A percentile compares a stretch with the other conserved stretches of the same genome.
These are phyloP conservation scores for Candida ortonii DNA, from an alignment of 805 yeast species.

Conservation along the genomic window DNA sequence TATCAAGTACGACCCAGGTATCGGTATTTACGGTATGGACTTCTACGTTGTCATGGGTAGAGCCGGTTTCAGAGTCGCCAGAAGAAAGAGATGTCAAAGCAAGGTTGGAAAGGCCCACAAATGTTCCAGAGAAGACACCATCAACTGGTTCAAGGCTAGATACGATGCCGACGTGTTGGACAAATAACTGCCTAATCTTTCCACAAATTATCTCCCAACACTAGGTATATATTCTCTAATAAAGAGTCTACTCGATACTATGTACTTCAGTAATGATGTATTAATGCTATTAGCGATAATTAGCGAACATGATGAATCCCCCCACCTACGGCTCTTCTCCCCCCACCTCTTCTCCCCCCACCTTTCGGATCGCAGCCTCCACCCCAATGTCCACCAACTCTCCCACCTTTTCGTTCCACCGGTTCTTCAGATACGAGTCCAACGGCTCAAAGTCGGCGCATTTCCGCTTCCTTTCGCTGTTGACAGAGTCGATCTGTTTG, in stretches of 20 bases:
- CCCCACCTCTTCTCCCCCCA: constrained; percentile 7
- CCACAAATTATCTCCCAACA: too few species aligned
- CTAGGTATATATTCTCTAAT: too few species aligned
- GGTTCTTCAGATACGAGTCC: constrained; percentile 41
- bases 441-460: constrained; percentile 45
- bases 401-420: constrained; percentile 51
- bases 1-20: constrained; percentile 99
- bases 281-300: too few species aligned
- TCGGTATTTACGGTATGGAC: constrained; percentile 99
- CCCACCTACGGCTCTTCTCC: too few species aligned
- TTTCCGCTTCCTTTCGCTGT: constrained; percentile 38
- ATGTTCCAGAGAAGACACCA: constrained; percentile 89
- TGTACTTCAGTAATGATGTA: too few species aligned
- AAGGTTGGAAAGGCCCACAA: constrained; percentile 90
- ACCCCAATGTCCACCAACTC: constrained; percentile 38
- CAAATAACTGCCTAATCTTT: too few species aligned
- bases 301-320: too few species aligned
- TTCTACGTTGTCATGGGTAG: constrained; percentile 99
- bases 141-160: constrained; percentile 98
- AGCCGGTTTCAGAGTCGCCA: constrained; percentile 98
- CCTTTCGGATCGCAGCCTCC: constrained; percentile 28
- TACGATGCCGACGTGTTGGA: constrained; percentile 91
- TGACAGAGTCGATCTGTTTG: constrained; percentile 42
- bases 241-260: too few species aligned
- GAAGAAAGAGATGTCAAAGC: constrained; percentile 94